phyloP scores from a whole-genome alignment of 176 grass and related monocot species.

The Melocanna baccifera region DNA sequence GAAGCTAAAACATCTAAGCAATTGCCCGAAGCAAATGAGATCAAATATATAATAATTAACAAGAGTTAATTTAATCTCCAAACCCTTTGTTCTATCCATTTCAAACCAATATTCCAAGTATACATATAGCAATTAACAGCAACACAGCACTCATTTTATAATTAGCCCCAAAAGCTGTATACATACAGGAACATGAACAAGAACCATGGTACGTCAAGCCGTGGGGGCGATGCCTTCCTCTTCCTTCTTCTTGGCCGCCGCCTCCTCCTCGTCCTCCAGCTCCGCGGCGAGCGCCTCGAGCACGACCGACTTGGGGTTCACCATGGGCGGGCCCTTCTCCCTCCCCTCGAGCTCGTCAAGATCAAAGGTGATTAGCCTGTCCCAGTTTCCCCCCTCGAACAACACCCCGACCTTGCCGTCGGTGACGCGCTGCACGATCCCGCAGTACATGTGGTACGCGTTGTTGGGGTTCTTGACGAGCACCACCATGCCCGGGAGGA shows the following conservation, averaged over 20 bases:
- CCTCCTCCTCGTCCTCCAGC: neutral
- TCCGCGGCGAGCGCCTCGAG: conserved; percentile 37
- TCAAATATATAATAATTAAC: neutral
- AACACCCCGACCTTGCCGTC: conserved; percentile 79
- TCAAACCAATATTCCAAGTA: neutral
- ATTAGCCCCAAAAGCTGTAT: neutral
- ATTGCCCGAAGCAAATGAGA: neutral
- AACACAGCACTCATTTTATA: neutral
- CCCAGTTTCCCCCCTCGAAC: conserved; percentile 81
- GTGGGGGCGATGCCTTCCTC: neutral
- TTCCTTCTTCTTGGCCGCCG: neutral
- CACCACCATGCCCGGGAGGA: conserved; percentile 83
- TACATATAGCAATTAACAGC: neutral
- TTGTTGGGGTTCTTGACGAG: conserved; percentile 76
- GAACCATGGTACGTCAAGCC: neutral
- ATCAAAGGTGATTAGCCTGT: conserved; percentile 74
- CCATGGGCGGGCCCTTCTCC: conserved; percentile 83
- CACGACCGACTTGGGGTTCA: conserved; percentile 43
- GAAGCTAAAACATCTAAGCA: neutral
- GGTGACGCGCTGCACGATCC: conserved; percentile 78
- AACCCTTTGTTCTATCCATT: neutral
- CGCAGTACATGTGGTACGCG: conserved; percentile 74
- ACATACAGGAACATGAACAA: neutral
- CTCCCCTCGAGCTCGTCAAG: conserved; percentile 72
- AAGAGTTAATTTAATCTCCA: neutral